These are phyloP conservation scores for Rhizopus delemar DNA, from an alignment of 371 early-diverging fungal genomes.

Conservation along the genomic window DNA sequence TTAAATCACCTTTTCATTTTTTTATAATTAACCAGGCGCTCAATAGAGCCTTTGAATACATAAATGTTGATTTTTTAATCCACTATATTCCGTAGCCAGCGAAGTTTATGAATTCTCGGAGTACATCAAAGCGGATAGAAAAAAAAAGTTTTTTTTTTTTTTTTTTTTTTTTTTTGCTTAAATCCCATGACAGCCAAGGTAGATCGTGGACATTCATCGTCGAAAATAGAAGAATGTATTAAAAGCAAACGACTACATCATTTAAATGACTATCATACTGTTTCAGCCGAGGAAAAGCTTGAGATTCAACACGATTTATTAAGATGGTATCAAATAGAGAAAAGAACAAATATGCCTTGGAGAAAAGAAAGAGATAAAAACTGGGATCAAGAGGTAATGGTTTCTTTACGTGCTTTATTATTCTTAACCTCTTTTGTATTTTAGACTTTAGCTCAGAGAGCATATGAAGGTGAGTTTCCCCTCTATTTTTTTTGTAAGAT, in stretches of 20 bases:
- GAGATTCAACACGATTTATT: constrained; percentile 54
- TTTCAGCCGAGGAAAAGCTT: constrained; percentile 28
- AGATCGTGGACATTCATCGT: neutral
- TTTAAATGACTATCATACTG: constrained; percentile 32
- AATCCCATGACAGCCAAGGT: no score
- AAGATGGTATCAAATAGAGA: constrained; percentile 65
- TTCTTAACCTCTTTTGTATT: neutral
- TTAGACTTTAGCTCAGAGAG: constrained; percentile 54
- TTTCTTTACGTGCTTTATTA: neutral
- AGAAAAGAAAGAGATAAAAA: constrained; percentile 38
- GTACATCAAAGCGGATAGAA: neutral
- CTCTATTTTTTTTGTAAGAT: neutral
- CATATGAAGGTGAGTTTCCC: constrained; percentile 59
- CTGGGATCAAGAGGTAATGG: constrained; percentile 27
- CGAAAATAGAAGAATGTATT: constrained; percentile 41
- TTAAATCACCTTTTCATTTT: no score
- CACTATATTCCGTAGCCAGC: no score
- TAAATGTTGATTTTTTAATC: no score
- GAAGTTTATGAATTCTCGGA: no score
- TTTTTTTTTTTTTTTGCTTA: no score
- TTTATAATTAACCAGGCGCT: no score
- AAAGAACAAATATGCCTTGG: constrained; percentile 74
- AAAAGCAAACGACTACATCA: constrained; percentile 32
- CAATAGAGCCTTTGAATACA: no score
- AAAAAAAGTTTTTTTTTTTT: neutral